Evolutionary conservation across 2,329 filamentous ascomycete species (phyloP).

Genomic region (Beauveria varroae): DNA sequence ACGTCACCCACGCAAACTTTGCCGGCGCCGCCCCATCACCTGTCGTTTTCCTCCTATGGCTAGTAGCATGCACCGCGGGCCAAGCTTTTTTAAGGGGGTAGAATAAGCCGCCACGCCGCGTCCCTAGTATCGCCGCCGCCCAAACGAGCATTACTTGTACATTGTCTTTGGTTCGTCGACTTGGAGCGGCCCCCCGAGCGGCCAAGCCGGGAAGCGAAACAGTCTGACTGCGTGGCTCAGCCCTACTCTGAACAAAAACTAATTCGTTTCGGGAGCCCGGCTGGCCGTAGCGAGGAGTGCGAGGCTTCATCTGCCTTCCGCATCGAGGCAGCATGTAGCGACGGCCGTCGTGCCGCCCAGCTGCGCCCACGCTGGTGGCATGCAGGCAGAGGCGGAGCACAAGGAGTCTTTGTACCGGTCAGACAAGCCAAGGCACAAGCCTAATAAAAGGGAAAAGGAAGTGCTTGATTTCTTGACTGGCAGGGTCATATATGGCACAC

Average conservation of each 20-base stretch:
- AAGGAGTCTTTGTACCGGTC: slow-evolving; percentile 1
- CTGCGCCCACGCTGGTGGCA: not conserved
- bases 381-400: slow-evolving; percentile 8
- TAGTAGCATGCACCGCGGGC: not conserved
- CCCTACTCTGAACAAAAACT: slow-evolving; percentile 1
- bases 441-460: not conserved
- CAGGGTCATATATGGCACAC: not conserved
- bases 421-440: not conserved
- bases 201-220: not conserved
- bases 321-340: slow-evolving; percentile 2
- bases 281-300: not conserved
- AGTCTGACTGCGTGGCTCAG: slow-evolving; percentile 3
- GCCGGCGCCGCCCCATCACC: not conserved
- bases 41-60: slow-evolving; percentile 5
- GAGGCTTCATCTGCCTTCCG: slow-evolving; percentile 4
- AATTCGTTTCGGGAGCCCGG: not conserved
- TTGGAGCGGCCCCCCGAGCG: not conserved
- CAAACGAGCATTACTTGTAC: not conserved
- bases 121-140: not conserved
- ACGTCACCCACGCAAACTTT: slow-evolving; percentile 3
- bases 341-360: not conserved
- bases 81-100: not conserved
- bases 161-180: not conserved
- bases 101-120: not conserved
- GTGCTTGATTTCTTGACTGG: not conserved